These are phyloP conservation scores for Exophiala aquamarina DNA, from an alignment of 2,329 filamentous ascomycete genomes.

Conservation along the genomic window DNA sequence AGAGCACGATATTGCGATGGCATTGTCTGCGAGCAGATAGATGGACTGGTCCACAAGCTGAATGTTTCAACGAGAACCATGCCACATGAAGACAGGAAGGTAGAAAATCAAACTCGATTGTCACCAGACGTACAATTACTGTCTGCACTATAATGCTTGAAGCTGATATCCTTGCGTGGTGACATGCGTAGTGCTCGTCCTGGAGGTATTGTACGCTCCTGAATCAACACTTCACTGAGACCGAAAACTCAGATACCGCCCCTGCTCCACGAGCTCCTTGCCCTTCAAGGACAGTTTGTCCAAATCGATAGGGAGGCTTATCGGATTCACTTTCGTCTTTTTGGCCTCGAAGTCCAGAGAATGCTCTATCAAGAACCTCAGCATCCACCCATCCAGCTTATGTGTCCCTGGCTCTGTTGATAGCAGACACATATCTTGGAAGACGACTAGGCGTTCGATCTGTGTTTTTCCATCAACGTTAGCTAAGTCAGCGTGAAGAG, in stretches of 20 bases:
- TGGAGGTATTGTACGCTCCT: too few species aligned
- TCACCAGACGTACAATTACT: too few species aligned
- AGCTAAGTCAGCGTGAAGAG: not conserved
- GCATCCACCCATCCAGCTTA: conserved; percentile 8
- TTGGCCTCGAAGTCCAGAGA: conserved; percentile 2
- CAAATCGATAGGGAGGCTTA: not conserved
- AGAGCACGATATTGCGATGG: too few species aligned
- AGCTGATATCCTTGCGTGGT: too few species aligned
- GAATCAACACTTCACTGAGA: not conserved
- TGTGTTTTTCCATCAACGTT: not conserved
- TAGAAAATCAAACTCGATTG: too few species aligned
- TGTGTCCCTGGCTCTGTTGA: conserved; percentile 1
- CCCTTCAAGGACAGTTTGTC: not conserved
- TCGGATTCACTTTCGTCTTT: not conserved
- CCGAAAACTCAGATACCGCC: conserved; percentile 1
- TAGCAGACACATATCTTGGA: conserved; percentile 5
- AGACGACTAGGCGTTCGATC: conserved; percentile 8
- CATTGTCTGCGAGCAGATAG: too few species aligned
- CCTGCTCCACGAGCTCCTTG: not conserved
- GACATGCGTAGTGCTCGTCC: too few species aligned
- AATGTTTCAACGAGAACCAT: too few species aligned
- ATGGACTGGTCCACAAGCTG: too few species aligned
- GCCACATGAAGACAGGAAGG: too few species aligned
- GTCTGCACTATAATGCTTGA: too few species aligned
- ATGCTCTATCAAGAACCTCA: conserved; percentile 7